Evolutionary conservation across 768 basidiomycete species (phyloP).

Genomic region (Pleurotus tuber-regium): DNA sequence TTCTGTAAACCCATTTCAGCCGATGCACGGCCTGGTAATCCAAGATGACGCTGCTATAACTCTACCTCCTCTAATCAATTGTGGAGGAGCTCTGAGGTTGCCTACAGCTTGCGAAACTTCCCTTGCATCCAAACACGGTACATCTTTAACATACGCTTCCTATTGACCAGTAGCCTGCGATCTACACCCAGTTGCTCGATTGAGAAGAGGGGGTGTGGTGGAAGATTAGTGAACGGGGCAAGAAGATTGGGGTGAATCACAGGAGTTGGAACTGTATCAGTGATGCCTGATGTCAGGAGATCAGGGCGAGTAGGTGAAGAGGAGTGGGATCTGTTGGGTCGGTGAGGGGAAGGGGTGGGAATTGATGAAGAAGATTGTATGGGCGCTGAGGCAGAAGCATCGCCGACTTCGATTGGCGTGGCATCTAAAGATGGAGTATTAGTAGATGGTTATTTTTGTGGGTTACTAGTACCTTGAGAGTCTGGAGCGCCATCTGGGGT

Average conservation of each 20-base stretch:
- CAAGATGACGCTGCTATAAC: neutral
- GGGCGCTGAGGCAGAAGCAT: neutral
- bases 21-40: neutral
- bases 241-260: conserved; percentile 40
- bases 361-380: neutral
- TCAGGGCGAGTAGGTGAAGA: neutral
- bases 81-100: neutral
- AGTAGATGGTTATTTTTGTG: conserved; percentile 7
- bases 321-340: neutral
- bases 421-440: neutral
- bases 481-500: conserved; percentile 15
- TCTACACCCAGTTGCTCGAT: conserved; percentile 88
- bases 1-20: neutral
- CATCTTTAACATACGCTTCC: conserved; percentile 95
- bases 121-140: conserved; percentile 96
- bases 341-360: too few relatives aligned
- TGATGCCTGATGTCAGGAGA: too few relatives aligned
- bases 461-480: neutral
- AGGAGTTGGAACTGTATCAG: conserved; percentile 3
- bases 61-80: neutral
- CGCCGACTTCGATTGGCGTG: neutral
- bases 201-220: conserved; percentile 66
- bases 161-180: conserved; percentile 85
- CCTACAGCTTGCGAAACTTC: conserved; percentile 62
- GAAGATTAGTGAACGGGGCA: conserved; percentile 25